phyloP scores from a whole-genome alignment of 1,284 basidiomycete genomes.

The Malassezia arunalokei region DNA sequence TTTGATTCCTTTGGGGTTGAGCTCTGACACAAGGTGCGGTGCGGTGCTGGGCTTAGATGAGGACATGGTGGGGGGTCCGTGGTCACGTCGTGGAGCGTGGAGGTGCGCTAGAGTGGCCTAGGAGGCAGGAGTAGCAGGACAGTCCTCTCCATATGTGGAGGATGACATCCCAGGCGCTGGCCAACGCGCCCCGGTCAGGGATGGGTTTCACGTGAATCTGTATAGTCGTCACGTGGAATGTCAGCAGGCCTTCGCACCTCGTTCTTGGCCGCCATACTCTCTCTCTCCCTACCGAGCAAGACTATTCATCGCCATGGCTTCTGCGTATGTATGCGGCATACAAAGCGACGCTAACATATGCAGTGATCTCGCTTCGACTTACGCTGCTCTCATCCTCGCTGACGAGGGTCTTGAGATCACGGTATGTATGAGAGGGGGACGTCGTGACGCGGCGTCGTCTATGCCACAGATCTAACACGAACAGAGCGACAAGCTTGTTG shows the following conservation, averaged over 20 bases:
- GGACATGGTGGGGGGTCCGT: background rate
- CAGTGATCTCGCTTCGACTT: constrained; percentile 51
- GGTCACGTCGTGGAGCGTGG: no score
- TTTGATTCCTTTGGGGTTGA: constrained; percentile 80
- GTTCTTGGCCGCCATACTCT: background rate
- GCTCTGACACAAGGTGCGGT: constrained; percentile 37
- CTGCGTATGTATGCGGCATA: constrained; percentile 7
- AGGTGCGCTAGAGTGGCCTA: background rate
- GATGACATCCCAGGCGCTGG: no score
- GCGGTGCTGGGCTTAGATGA: constrained; percentile 10
- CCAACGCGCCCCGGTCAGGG: background rate
- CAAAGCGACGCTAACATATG: background rate
- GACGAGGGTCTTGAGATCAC: constrained; percentile 81
- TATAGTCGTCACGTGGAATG: constrained; percentile 15
- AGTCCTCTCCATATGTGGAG: background rate
- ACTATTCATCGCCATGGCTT: constrained; percentile 11
- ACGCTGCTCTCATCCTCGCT: constrained; percentile 71
- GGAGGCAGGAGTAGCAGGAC: background rate
- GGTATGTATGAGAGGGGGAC: constrained; percentile 52
- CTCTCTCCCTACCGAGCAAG: constrained; percentile 10
- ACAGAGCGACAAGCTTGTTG: constrained; percentile 78
- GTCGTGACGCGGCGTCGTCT: background rate
- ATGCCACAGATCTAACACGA: background rate
- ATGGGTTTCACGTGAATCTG: constrained; percentile 13
- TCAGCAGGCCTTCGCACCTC: background rate